Conservation (phyloP, 164 flowering plant species). For the grape (Vitis vinifera) region ASM3070453v1 NC_081810.1:3319501-3320000, state of each 20-base stretch:
- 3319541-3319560: conserved; percentile 12
- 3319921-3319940: conserved; percentile 73
- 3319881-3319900: conserved; percentile 67
- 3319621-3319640: background rate
- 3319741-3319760: background rate
- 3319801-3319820: conserved; percentile 37
- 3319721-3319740: background rate
- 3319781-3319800: conserved; percentile 40
- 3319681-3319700: no score
- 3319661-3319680: background rate
- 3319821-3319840: conserved; percentile 55
- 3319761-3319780: conserved; percentile 64
- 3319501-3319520: conserved; percentile 27
- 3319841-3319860: conserved; percentile 81
- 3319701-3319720: background rate
- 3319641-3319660: background rate
- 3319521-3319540: conserved; percentile 49
- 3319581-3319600: background rate
- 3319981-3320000: conserved; percentile 66
- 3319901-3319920: conserved; percentile 94
- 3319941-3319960: conserved; percentile 77
- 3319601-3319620: background rate
- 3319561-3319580: background rate
- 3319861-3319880: conserved; percentile 75
- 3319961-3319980: conserved; percentile 66